These are phyloP conservation scores for Cyathus pygmaeus DNA, from an alignment of 1,284 basidiomycete genomes.

Conservation along the genomic window DNA sequence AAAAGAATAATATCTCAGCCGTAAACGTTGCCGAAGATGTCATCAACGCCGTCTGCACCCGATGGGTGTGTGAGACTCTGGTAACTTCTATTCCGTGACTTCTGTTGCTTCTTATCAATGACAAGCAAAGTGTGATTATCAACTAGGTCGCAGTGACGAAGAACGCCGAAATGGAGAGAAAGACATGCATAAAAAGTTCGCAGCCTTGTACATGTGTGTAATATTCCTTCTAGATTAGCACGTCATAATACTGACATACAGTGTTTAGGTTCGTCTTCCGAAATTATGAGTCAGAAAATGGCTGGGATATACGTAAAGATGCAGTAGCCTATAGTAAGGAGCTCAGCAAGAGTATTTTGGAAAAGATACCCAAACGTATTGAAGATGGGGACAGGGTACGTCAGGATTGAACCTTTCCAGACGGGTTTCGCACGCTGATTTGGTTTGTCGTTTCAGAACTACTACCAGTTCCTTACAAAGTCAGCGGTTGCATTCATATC, in stretches of 20 bases:
- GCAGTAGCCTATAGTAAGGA: not conserved
- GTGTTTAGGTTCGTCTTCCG: not conserved
- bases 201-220: not conserved
- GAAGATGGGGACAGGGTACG: not conserved
- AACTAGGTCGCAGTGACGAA: not conserved
- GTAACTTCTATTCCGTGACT: slow-evolving; percentile 11
- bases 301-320: not conserved
- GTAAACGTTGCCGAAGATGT: slow-evolving; percentile 32
- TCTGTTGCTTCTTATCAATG: not conserved
- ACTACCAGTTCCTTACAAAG: no score
- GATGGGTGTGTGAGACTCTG: slow-evolving; percentile 32
- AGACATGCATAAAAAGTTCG: not conserved
- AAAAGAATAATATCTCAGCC: not conserved
- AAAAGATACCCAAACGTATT: not conserved
- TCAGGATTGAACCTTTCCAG: no score
- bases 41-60: slow-evolving; percentile 32
- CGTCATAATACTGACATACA: not conserved
- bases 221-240: not conserved
- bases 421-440: no score
- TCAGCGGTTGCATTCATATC: no score
- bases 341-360: not conserved
- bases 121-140: not conserved
- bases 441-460: no score
- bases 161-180: not conserved
- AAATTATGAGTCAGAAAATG: not conserved